Evolutionary conservation across 139 green algal species (phyloP).

Genomic region (Astrephomene gubernaculifera): DNA sequence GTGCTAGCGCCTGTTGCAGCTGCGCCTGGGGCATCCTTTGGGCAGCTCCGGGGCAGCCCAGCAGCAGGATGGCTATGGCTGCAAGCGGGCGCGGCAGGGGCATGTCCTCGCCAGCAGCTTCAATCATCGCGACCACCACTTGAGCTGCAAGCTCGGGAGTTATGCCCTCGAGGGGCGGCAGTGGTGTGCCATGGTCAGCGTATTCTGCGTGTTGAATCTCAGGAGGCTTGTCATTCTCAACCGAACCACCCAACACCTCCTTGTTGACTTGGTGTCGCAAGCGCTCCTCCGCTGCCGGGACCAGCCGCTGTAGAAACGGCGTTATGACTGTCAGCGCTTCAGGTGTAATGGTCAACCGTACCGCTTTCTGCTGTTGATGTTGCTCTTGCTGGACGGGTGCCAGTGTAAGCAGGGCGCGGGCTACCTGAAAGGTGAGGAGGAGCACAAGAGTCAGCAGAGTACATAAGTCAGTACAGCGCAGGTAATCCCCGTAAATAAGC

Average conservation of each 20-base stretch:
- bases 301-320: not conserved
- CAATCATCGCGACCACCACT: not conserved
- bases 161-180: not conserved
- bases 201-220: not conserved
- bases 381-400: not conserved
- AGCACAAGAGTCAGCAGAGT: not conserved
- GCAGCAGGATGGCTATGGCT: not conserved
- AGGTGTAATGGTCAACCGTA: not conserved
- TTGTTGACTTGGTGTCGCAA: not conserved
- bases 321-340: not conserved
- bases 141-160: not conserved
- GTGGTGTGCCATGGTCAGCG: not conserved
- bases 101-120: not conserved
- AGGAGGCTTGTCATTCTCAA: not conserved
- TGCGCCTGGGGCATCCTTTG: not conserved
- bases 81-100: not conserved
- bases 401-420: not conserved
- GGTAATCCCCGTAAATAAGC: not conserved
- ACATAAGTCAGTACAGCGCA: not conserved
- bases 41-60: not conserved
- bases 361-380: not conserved
- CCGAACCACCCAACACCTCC: not conserved
- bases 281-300: not conserved
- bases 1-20: not conserved
- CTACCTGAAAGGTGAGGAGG: not conserved